phyloP scores from a whole-genome alignment of 345 rosid genomes.

The Hirschfeldia incana region DNA sequence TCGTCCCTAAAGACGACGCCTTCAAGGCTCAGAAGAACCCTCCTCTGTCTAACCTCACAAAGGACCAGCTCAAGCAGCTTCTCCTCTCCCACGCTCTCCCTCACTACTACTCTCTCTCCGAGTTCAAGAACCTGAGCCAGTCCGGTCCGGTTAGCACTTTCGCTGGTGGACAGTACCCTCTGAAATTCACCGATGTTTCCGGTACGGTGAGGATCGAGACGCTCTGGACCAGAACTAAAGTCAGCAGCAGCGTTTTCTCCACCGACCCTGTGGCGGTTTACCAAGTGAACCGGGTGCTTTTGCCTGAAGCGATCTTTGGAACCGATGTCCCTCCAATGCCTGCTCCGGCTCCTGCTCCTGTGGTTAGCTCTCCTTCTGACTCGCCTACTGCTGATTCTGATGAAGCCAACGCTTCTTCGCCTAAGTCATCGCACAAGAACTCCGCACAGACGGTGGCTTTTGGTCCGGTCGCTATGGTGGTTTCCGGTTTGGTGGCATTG shows the following conservation, averaged over 20 bases:
- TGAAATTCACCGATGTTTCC: constrained; percentile 66
- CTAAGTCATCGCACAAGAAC: constrained; percentile 42
- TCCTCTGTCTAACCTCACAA: constrained; percentile 67
- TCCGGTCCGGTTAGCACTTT: constrained; percentile 58
- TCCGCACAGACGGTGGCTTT: constrained; percentile 47
- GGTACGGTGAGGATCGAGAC: constrained; percentile 68
- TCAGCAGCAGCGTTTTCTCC: constrained; percentile 76
- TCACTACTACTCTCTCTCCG: constrained; percentile 64
- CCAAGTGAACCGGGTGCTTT: constrained; percentile 74
- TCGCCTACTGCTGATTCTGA: constrained; percentile 51
- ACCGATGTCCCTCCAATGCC: constrained; percentile 85
- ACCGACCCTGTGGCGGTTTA: constrained; percentile 82
- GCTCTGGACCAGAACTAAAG: constrained; percentile 75
- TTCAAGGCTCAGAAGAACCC: constrained; percentile 70
- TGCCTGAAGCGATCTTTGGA: constrained; percentile 88
- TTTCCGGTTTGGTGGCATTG: constrained; percentile 50
- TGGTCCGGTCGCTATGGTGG: constrained; percentile 47
- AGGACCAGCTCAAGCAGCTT: constrained; percentile 71
- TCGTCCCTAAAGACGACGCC: constrained; percentile 82
- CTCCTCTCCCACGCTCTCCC: constrained; percentile 85
- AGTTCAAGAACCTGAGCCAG: constrained; percentile 81
- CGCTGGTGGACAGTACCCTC: constrained; percentile 65
- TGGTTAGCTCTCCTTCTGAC: constrained; percentile 60
- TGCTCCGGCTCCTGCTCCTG: constrained; percentile 89
- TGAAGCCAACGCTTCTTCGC: constrained; percentile 34